Evolutionary conservation across 768 basidiomycete genomes (phyloP).

Genomic region (Amanita thiersii): DNA sequence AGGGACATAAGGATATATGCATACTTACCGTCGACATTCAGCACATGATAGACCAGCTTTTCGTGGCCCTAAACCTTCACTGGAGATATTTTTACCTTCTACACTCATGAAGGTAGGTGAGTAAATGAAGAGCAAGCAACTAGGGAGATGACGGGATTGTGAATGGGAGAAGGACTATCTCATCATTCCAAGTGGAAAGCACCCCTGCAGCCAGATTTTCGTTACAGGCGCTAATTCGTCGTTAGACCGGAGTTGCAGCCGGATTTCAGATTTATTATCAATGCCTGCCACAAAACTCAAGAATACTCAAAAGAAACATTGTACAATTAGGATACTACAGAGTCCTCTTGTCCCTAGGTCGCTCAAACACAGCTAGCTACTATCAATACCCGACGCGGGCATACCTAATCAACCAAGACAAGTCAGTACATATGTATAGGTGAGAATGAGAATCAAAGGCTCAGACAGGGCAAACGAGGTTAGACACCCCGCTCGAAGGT

Average conservation of each 20-base stretch:
- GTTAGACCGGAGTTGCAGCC: too few relatives aligned
- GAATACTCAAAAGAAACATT: too few relatives aligned
- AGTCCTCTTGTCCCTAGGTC: too few relatives aligned
- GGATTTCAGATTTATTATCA: too few relatives aligned
- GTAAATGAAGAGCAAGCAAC: not conserved
- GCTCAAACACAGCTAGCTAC: too few relatives aligned
- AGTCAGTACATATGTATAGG: too few relatives aligned
- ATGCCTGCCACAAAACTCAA: too few relatives aligned
- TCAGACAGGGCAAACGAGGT: constrained; percentile 36
- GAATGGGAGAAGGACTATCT: constrained; percentile 1
- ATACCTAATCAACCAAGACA: too few relatives aligned
- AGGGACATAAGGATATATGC: not conserved
- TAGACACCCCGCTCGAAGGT: constrained; percentile 63
- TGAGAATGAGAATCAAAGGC: constrained; percentile 12
- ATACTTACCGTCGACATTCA: constrained; percentile 39
- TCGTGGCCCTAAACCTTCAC: constrained; percentile 16
- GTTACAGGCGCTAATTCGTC: too few relatives aligned
- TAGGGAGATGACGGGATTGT: not conserved
- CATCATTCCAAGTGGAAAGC: not conserved
- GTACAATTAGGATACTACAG: too few relatives aligned
- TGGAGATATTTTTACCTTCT: constrained; percentile 12
- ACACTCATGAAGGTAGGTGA: constrained; percentile 6
- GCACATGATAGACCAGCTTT: constrained; percentile 41
- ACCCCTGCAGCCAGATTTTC: too few relatives aligned
- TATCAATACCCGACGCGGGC: too few relatives aligned